These are phyloP conservation scores for Saturnispora galanensis DNA, from an alignment of 805 yeast species.

Conservation along the genomic window DNA sequence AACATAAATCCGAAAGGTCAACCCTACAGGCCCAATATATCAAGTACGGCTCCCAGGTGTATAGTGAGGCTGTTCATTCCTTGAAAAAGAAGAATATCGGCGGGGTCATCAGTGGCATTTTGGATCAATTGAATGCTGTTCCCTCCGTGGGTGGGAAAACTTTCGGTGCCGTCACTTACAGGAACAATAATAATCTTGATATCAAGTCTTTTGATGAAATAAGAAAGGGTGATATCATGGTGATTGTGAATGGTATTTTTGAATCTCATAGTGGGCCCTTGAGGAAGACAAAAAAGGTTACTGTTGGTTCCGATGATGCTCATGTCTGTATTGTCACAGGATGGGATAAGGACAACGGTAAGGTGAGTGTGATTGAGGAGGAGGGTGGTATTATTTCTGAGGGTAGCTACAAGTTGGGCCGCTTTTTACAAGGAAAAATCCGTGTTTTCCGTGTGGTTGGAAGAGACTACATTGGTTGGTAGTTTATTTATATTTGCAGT, in stretches of 20 bases:
- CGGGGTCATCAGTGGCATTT: slow-evolving; percentile 29
- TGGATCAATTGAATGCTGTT: slow-evolving; percentile 27
- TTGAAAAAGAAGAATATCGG: slow-evolving; percentile 21
- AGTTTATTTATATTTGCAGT: background rate
- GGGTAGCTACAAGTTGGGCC: slow-evolving; percentile 57
- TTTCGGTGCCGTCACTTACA: slow-evolving; percentile 65
- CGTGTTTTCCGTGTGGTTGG: slow-evolving; percentile 75
- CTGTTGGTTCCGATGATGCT: slow-evolving; percentile 47
- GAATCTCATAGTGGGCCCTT: slow-evolving; percentile 45
- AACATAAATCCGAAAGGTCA: slow-evolving; percentile 36
- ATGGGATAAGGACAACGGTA: slow-evolving; percentile 64
- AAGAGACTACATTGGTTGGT: slow-evolving; percentile 68
- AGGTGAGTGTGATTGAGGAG: slow-evolving; percentile 57
- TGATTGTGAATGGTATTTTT: slow-evolving; percentile 67
- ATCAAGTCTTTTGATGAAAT: slow-evolving; percentile 51
- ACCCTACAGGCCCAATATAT: slow-evolving; percentile 40
- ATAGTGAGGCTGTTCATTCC: slow-evolving; percentile 31
- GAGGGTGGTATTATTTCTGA: slow-evolving; percentile 42
- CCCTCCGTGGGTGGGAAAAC: slow-evolving; percentile 52
- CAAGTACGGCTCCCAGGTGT: slow-evolving; percentile 42
- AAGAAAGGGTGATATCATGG: slow-evolving; percentile 76
- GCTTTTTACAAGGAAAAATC: slow-evolving; percentile 69
- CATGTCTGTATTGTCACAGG: slow-evolving; percentile 56
- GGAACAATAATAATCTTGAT: slow-evolving; percentile 40
- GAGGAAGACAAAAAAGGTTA: slow-evolving; percentile 27